A percentile compares a stretch with the other conserved stretches of the same genome.
phyloP scores from a whole-genome alignment of 225 moss, liverwort and hornwort genomes.

The Pseudoscleropodium purum region DNA sequence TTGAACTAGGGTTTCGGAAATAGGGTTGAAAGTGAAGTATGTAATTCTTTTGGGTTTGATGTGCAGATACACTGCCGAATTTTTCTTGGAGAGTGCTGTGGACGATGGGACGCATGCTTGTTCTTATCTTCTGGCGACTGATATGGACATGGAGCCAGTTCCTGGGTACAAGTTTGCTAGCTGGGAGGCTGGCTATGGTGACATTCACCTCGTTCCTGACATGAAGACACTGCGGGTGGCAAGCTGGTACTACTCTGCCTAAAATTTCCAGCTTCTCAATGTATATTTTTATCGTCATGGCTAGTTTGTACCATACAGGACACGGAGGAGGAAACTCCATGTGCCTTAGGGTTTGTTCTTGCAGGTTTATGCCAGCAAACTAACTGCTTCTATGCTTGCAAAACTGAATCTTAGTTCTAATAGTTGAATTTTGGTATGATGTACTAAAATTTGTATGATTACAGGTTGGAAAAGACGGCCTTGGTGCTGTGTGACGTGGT shows the following conservation, averaged over 20 bases:
- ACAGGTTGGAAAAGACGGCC: conserved; percentile 78
- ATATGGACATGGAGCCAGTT: conserved; percentile 98
- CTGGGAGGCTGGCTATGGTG: conserved; percentile 97
- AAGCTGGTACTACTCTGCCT: conserved; percentile 50
- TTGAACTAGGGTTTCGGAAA: not conserved
- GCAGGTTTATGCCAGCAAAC: not conserved
- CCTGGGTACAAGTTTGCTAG: conserved; percentile 87
- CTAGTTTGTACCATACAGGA: not conserved
- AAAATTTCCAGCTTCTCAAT: not conserved
- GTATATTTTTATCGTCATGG: not conserved
- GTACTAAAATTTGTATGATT: not conserved
- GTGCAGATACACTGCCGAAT: conserved; percentile 59
- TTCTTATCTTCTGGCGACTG: conserved; percentile 88
- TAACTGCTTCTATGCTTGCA: not conserved
- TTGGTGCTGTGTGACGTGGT: conserved; percentile 89
- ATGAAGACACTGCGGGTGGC: conserved; percentile 73
- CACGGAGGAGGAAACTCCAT: not conserved
- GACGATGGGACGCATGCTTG: conserved; percentile 89
- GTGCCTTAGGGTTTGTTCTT: not conserved
- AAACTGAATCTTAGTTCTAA: not conserved
- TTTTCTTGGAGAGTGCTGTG: conserved; percentile 88
- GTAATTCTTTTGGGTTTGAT: not conserved
- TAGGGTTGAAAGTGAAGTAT: not conserved
- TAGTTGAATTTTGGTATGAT: not conserved
- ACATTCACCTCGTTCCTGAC: conserved; percentile 90